These are phyloP conservation scores for Trebouxia gelatinosa DNA, from an alignment of 163 green algal genomes.

Conservation along the genomic window DNA sequence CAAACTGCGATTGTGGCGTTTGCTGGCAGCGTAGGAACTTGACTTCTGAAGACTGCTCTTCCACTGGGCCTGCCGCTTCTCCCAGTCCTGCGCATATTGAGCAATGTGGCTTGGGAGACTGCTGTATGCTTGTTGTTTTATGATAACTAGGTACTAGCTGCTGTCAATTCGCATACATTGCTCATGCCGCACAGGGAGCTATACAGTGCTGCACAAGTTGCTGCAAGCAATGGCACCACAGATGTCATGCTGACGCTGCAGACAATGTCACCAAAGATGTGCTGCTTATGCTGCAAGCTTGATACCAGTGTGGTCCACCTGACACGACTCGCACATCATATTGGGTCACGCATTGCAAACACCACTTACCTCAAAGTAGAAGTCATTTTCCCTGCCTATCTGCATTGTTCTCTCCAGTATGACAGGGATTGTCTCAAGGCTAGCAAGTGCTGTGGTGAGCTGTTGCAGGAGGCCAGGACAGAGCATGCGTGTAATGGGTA, in stretches of 20 bases:
- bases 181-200: not conserved
- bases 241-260: not conserved
- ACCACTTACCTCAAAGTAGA: conserved; percentile 32
- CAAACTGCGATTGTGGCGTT: too few species aligned
- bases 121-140: too few species aligned
- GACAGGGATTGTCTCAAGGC: conserved; percentile 13
- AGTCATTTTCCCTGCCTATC: conserved; percentile 27
- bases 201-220: not conserved
- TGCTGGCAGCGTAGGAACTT: too few species aligned
- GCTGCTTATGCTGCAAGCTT: too few species aligned
- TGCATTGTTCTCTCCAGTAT: conserved; percentile 23
- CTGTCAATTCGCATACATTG: not conserved
- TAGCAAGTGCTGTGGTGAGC: not conserved
- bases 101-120: too few species aligned
- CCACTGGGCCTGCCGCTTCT: conserved; percentile 28
- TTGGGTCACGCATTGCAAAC: not conserved
- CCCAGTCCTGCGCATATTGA: conserved; percentile 30
- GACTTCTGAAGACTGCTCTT: conserved; percentile 22
- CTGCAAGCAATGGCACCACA: too few species aligned
- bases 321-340: too few species aligned
- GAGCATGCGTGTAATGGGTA: conserved; percentile 21
- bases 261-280: not conserved
- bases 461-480: not conserved
- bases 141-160: too few species aligned
- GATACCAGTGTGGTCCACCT: too few species aligned